Conservation (phyloP, 495 filamentous ascomycete species). For the Cladorrhinum samala region DNA sequence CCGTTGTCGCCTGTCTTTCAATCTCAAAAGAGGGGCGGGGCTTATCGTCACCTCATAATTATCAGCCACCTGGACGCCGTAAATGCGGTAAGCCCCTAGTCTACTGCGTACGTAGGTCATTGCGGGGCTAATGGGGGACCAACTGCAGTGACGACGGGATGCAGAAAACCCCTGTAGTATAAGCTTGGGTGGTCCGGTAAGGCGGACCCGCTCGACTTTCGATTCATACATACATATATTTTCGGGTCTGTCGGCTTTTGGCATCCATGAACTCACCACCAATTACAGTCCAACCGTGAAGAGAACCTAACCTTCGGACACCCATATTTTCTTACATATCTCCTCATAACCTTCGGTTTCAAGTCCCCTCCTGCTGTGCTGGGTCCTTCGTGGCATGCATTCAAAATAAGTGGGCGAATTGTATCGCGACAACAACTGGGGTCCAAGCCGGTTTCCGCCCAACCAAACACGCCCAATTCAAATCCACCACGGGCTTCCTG, state of each 20-base stretch:
- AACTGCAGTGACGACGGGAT: too few relatives aligned
- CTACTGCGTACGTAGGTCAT: background rate
- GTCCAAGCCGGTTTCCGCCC: constrained; percentile 15
- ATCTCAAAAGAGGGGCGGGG: constrained; percentile 6
- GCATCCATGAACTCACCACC: too few relatives aligned
- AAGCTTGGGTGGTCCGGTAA: background rate
- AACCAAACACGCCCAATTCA: constrained; percentile 20
- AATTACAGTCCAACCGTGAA: too few relatives aligned
- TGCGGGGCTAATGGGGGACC: background rate
- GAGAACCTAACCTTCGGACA: too few relatives aligned
- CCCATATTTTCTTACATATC: too few relatives aligned
- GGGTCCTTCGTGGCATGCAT: background rate
- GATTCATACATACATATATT: too few relatives aligned
- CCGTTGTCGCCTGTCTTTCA: background rate
- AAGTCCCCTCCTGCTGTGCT: background rate
- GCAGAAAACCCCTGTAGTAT: too few relatives aligned
- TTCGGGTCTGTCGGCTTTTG: too few relatives aligned
- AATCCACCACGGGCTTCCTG: constrained; percentile 5
- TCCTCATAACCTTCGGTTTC: background rate
- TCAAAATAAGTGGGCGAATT: constrained; percentile 18
- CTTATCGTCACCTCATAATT: constrained; percentile 11
- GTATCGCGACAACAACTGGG: constrained; percentile 18
- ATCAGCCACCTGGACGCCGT: background rate
- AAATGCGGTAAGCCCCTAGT: background rate
- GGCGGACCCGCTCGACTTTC: background rate